Evolutionary conservation across 2,329 filamentous ascomycete genomes (phyloP).

Genomic region (Venturia asperata): DNA sequence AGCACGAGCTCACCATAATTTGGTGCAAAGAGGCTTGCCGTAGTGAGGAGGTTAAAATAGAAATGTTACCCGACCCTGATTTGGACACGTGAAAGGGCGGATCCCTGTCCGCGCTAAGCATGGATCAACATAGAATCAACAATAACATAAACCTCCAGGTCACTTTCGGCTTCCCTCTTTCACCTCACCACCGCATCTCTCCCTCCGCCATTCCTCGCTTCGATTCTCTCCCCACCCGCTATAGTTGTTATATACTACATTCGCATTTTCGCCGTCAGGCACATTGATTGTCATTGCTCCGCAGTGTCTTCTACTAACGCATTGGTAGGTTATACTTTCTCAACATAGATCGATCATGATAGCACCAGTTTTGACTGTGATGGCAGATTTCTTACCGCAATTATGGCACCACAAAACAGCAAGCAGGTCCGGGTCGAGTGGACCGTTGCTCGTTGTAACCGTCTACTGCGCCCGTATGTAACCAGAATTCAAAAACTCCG

Average conservation of each 20-base stretch:
- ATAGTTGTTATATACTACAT: not conserved
- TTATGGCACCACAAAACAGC: not conserved
- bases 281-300: slow-evolving; percentile 10
- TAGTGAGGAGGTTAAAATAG: not conserved
- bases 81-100: not conserved
- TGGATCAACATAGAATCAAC: not conserved
- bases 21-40: not conserved
- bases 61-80: not conserved
- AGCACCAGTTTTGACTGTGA: not conserved
- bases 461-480: not conserved
- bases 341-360: not conserved
- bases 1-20: not conserved
- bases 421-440: not conserved
- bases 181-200: slow-evolving; percentile 5
- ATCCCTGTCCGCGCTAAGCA: not conserved
- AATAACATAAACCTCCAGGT: not conserved
- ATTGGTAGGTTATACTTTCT: not conserved
- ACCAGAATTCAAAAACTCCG: not conserved
- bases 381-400: not conserved
- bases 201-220: not conserved
- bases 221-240: not conserved
- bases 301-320: slow-evolving; percentile 6
- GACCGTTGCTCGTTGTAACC: slow-evolving; percentile 7
- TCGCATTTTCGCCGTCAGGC: not conserved
- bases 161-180: not conserved